These are phyloP conservation scores for Phytophthora pluvialis DNA, from an alignment of 352 stramenopile species.

Conservation along the genomic window DNA sequence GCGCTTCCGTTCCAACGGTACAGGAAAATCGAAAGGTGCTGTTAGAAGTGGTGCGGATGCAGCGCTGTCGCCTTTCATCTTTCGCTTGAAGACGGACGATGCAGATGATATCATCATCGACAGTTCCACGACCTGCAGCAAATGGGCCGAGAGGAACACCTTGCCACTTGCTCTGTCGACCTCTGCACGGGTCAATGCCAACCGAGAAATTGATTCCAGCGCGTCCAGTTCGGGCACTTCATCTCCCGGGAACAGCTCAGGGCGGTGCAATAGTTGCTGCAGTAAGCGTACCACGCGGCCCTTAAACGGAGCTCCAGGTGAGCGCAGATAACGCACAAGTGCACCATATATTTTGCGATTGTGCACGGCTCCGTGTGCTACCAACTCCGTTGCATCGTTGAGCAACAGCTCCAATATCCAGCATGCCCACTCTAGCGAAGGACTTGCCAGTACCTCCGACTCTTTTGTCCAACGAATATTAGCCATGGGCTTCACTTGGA, in stretches of 20 bases:
- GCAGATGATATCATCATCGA: conserved; percentile 63
- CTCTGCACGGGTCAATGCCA: conserved; percentile 67
- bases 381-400: conserved; percentile 73
- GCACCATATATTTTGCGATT: conserved; percentile 84
- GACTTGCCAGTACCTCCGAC: conserved; percentile 70
- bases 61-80: conserved; percentile 11
- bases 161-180: conserved; percentile 64
- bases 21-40: conserved; percentile 46
- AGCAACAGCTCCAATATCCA: conserved; percentile 86
- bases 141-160: conserved; percentile 73
- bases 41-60: not conserved
- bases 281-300: conserved; percentile 75
- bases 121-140: conserved; percentile 83
- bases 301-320: conserved; percentile 82
- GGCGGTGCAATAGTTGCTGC: conserved; percentile 74
- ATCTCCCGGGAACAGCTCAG: conserved; percentile 58
- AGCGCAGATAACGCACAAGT: conserved; percentile 82
- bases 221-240: conserved; percentile 70
- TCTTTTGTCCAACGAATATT: conserved; percentile 87
- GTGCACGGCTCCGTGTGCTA: conserved; percentile 74
- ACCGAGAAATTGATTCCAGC: conserved; percentile 63
- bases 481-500: conserved; percentile 80
- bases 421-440: conserved; percentile 87
- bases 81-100: conserved; percentile 43
- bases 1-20: conserved; percentile 48